Evolutionary conservation across 441 rosid genomes (phyloP).

Genomic region (Arabidopsis lyrata): DNA sequence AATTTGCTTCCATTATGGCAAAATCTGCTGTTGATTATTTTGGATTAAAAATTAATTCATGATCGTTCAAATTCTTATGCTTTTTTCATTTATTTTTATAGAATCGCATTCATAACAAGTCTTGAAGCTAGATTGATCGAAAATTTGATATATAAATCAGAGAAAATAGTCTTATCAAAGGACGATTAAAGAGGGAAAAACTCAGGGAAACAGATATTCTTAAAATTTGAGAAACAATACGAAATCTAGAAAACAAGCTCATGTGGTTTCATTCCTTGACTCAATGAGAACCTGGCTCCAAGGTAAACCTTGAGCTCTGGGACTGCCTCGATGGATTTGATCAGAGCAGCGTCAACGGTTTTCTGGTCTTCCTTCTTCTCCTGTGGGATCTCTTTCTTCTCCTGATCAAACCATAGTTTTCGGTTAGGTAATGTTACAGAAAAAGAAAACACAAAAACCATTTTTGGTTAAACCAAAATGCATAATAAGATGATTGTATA

Average conservation of each 20-base stretch:
- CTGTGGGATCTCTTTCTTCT: constrained; percentile 52
- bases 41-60: constrained; percentile 44
- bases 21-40: constrained; percentile 60
- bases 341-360: constrained; percentile 47
- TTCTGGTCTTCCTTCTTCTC: constrained; percentile 64
- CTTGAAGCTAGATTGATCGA: constrained; percentile 12
- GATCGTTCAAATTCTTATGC: background rate
- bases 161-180: constrained; percentile 26
- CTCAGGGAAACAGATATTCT: constrained; percentile 27
- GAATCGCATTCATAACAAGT: background rate
- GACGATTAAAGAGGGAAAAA: constrained; percentile 17
- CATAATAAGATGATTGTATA: constrained; percentile 21
- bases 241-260: constrained; percentile 66
- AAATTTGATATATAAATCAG: constrained; percentile 27
- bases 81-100: too few relatives aligned
- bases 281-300: constrained; percentile 66
- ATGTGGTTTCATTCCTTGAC: constrained; percentile 70
- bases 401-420: constrained; percentile 33
- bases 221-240: constrained; percentile 26
- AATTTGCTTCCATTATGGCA: constrained; percentile 66
- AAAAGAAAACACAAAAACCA: background rate
- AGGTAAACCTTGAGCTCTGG: constrained; percentile 60
- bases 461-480: background rate
- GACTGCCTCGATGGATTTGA: constrained; percentile 57
- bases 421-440: background rate